These are phyloP conservation scores for Kwoniella heveanensis DNA, from an alignment of 768 basidiomycete species.

Conservation along the genomic window DNA sequence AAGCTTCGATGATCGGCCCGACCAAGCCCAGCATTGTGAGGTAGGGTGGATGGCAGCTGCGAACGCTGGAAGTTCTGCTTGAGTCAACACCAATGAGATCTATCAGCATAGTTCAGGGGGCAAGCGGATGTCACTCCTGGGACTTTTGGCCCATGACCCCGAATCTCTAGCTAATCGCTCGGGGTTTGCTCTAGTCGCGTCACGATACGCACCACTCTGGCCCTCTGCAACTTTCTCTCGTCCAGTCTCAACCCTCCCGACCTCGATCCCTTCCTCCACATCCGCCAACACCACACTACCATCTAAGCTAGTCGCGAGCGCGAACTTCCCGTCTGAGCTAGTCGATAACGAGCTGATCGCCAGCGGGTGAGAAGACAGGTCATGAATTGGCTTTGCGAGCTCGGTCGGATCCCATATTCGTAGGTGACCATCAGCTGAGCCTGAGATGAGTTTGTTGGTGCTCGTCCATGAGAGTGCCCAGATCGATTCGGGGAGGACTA, in stretches of 20 bases:
- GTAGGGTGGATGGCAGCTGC: slow-evolving; percentile 77
- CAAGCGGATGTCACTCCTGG: no score
- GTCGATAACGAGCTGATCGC: slow-evolving; percentile 80
- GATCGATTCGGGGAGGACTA: slow-evolving; percentile 53
- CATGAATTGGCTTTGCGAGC: slow-evolving; percentile 63
- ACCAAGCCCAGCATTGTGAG: slow-evolving; percentile 43
- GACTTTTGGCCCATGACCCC: no score
- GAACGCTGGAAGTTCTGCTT: slow-evolving; percentile 65
- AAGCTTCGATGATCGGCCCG: slow-evolving; percentile 50
- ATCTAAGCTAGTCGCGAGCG: slow-evolving; percentile 79
- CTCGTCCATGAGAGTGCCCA: slow-evolving; percentile 53
- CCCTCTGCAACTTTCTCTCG: slow-evolving; percentile 62
- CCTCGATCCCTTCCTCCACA: slow-evolving; percentile 64
- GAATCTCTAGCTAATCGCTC: no score
- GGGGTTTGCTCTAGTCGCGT: no score
- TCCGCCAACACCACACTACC: slow-evolving; percentile 79
- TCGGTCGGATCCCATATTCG: slow-evolving; percentile 42
- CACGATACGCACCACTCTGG: slow-evolving; percentile 70
- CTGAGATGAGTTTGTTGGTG: slow-evolving; percentile 47
- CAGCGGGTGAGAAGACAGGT: slow-evolving; percentile 75
- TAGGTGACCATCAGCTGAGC: slow-evolving; percentile 52
- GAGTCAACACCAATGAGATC: no score
- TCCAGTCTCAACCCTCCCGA: slow-evolving; percentile 75
- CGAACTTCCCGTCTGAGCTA: slow-evolving; percentile 65
- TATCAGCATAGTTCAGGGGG: neutral